Base-by-base conservation (phyloP, 2,329 filamentous ascomycete genomes). In the Bipolaris cookei region DNA sequence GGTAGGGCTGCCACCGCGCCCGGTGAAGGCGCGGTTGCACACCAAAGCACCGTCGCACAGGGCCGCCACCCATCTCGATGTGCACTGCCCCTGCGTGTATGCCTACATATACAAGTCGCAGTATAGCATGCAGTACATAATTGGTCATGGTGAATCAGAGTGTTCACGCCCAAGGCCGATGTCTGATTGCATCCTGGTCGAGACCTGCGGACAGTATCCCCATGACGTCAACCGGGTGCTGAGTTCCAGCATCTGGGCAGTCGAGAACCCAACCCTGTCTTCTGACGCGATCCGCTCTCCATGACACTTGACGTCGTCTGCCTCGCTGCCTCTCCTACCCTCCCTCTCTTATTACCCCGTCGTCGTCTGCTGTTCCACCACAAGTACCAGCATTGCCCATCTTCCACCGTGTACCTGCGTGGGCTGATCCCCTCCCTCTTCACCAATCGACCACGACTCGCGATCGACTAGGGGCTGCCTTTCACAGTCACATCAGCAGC, bases 401-500 rank as follows among this genome's bases (percentile, higher is more conserved):
- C 49, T 41, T 25, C 37, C 45, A 37, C 39, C 30, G 16, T 41
- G 21, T 50, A 51, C 43, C 58, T 38, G 48, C n/a, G 28, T 48
- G 54, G 54, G 59, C 39, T 63, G 58, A 62, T 61, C 63, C 28
- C 43, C 44, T 34, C 23, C 49, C 44, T 61, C 28, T 50, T 57
- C 54, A 58, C 65, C 63, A 58, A 63, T 60, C 61, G 56, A 51
- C 59, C 56, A 54, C 5, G 25, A 25, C 54, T 54, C 52, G 57
- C 59, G 49, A 67, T 64, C 64, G 61, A 60, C 64, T 10, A 18
- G 59, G 53, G 63, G 46, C 55, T 54, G 43, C 61, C 52, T 44
- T 54, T 20, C 54, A 49, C 53, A 54, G 52, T 55, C 57, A 43
- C 51, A 16, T 54, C 35, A 35, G 35, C 56, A 46, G 45, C 56